Conservation (phyloP, 768 basidiomycete genomes). For the Russula abietina region DNA sequence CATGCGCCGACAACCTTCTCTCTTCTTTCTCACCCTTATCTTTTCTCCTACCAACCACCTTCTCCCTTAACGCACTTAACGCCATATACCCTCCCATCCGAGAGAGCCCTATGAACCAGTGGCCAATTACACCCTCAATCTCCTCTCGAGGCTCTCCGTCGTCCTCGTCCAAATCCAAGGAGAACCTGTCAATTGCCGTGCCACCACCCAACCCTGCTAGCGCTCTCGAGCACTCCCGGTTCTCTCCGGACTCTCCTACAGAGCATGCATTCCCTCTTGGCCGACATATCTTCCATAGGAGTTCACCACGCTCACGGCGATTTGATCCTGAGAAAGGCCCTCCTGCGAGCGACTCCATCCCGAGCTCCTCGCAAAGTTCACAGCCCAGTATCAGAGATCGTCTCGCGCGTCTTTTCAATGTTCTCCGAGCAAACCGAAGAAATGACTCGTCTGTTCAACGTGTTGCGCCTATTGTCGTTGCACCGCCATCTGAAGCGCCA, state of each 20-base stretch:
- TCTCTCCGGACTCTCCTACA: conserved; percentile 41
- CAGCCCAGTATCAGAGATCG: conserved; percentile 28
- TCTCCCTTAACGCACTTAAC: background rate
- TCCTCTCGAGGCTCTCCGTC: conserved; percentile 1
- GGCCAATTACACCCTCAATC: background rate
- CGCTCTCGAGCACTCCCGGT: conserved; percentile 36
- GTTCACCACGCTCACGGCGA: conserved; percentile 25
- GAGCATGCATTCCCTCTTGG: conserved; percentile 16
- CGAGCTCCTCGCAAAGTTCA: conserved; percentile 20
- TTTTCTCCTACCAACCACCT: background rate
- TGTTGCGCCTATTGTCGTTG: conserved; percentile 29
- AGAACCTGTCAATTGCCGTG: conserved; percentile 19
- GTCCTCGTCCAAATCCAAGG: conserved; percentile 12
- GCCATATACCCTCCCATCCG: background rate
- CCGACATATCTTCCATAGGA: conserved; percentile 28
- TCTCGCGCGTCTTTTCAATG: conserved; percentile 36
- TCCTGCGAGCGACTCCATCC: conserved; percentile 16
- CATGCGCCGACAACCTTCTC: background rate
- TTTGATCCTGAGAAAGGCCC: conserved; percentile 24
- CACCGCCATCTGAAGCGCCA: conserved; percentile 19
- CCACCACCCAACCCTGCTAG: conserved; percentile 26
- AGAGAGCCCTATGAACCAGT: conserved; percentile 14
- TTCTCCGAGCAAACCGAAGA: conserved; percentile 31
- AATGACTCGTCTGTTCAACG: conserved; percentile 23
- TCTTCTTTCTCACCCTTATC: background rate